Evolutionary conservation across 768 basidiomycete species (phyloP), one percentile per base, ranked within the genome.

Genomic region (Mycena floridula): DNA sequence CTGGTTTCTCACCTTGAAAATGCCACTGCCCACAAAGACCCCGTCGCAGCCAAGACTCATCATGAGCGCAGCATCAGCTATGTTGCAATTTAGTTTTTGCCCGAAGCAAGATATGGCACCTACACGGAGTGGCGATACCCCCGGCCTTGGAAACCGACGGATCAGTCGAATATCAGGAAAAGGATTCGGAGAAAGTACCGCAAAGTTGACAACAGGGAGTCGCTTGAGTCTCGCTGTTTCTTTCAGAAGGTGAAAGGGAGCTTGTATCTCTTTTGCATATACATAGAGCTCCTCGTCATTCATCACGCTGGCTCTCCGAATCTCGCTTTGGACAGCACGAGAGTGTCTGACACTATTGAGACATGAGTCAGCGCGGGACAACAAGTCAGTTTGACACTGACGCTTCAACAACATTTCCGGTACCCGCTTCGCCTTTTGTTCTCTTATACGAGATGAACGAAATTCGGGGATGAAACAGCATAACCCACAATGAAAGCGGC

Each of bases 1-100:
- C n/a, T n/a, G n/a, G 21, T 16, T n/a, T 27, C 82, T 39, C 52
- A 85, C 91, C 64, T 88, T 81, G 81, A 96, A 97, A 59, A 98
- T 94, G 39, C 95, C 95, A 16, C 93, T 96, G 28, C 95, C 95
- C 48, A 99, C 95, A 55, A 99, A 99, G 25, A 99, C 95, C 89
- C 32, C 7, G 13, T 4, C 18, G 32, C 32, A 7, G 32, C 15
- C 15, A 15, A 35, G 32, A 35, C 32, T 3, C 7, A 35, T 98
- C 95, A 97, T 96, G 50, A 97, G 65, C 3, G 96, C 96, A 13
- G 95, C 95, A 63, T 99, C 95, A 53, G 89, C 92, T 81, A 63
- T 45, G 43, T 4, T 35, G 7, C n/a, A n/a, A n/a, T n/a, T n/a
- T n/a, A n/a, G n/a, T 3, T 16, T 30, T 24, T 26, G 41, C 25